These are phyloP conservation scores for Ganoderma resinaceum DNA, from an alignment of 1,284 basidiomycete genomes.

Conservation along the genomic window DNA sequence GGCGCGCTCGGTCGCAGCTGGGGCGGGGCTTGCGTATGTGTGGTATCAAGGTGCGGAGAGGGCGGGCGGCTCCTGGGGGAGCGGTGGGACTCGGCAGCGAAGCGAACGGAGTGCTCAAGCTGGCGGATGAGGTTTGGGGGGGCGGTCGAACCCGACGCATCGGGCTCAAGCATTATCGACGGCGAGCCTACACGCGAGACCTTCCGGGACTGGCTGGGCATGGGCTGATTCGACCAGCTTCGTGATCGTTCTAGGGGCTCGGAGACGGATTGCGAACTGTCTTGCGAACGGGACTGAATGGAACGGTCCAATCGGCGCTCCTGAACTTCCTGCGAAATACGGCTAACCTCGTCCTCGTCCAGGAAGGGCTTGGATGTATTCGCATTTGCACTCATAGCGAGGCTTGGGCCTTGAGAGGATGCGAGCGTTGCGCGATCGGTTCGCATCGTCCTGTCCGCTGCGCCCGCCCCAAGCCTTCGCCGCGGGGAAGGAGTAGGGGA, in stretches of 20 bases:
- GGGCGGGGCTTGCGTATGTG: slow-evolving; percentile 1
- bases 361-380: slow-evolving; percentile 45
- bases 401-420: slow-evolving; percentile 28
- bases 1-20: slow-evolving; percentile 36
- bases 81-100: slow-evolving; percentile 10
- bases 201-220: slow-evolving; percentile 13
- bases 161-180: slow-evolving; percentile 20
- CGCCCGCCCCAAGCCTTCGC: slow-evolving; percentile 17
- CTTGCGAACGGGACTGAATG: slow-evolving; percentile 31
- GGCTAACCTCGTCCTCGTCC: slow-evolving; percentile 56
- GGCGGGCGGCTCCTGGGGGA: slow-evolving; percentile 19
- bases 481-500: slow-evolving; percentile 39
- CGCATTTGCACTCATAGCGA: slow-evolving; percentile 8
- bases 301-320: slow-evolving; percentile 62
- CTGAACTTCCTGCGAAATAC: slow-evolving; percentile 63
- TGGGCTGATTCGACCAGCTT: slow-evolving; percentile 17
- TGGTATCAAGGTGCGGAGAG: slow-evolving; percentile 14
- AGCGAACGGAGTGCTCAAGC: slow-evolving; percentile 19
- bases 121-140: slow-evolving; percentile 9
- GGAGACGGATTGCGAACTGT: slow-evolving; percentile 26
- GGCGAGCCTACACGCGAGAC: slow-evolving; percentile 20
- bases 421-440: slow-evolving; percentile 55
- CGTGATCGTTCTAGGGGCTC: slow-evolving; percentile 27
- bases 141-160: slow-evolving; percentile 11
- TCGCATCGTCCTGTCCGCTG: slow-evolving; percentile 47